Conservation (phyloP, 768 basidiomycete genomes). For the Rhizopogon salebrosus region DNA sequence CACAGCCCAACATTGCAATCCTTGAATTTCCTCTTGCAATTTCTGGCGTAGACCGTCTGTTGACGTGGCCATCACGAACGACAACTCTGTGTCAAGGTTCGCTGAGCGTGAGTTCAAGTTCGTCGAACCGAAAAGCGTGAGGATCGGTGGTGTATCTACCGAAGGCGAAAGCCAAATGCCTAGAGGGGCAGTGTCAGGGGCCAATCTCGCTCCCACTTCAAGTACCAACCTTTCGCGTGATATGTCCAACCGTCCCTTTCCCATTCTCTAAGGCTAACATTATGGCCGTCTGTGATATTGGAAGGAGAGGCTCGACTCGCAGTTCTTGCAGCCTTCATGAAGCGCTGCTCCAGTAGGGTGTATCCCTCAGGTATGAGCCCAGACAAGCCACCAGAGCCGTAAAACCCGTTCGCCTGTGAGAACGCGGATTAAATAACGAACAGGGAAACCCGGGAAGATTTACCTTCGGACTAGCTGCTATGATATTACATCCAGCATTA, state of each 20-base stretch:
- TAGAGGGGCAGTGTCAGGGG: conserved; percentile 23
- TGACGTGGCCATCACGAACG: conserved; percentile 75
- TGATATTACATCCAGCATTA: conserved; percentile 59
- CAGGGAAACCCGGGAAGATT: conserved; percentile 5
- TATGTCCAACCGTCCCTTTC: conserved; percentile 90
- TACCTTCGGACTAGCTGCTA: conserved; percentile 86
- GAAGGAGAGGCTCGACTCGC: conserved; percentile 34
- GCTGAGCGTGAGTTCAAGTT: conserved; percentile 91
- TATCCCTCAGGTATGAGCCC: conserved; percentile 95
- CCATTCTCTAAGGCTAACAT: conserved; percentile 85
- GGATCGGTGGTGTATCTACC: conserved; percentile 43
- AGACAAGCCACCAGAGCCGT: conserved; percentile 82
- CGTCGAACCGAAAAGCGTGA: conserved; percentile 91
- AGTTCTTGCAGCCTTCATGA: conserved; percentile 60
- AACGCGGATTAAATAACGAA: not conserved
- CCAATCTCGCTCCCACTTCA: not conserved
- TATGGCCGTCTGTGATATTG: conserved; percentile 27
- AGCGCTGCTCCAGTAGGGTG: conserved; percentile 79
- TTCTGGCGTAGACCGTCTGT: conserved; percentile 43
- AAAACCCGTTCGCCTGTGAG: conserved; percentile 90
- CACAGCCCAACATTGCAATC: conserved; percentile 42
- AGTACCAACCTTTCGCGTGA: conserved; percentile 84
- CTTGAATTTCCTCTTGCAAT: conserved; percentile 49
- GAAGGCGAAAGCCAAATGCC: conserved; percentile 82
- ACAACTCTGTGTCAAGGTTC: conserved; percentile 87